A percentile compares a stretch with the other conserved stretches of the same genome.
Evolutionary conservation across 805 yeast genomes (phyloP).

Genomic region (Pichia occidentalis): DNA sequence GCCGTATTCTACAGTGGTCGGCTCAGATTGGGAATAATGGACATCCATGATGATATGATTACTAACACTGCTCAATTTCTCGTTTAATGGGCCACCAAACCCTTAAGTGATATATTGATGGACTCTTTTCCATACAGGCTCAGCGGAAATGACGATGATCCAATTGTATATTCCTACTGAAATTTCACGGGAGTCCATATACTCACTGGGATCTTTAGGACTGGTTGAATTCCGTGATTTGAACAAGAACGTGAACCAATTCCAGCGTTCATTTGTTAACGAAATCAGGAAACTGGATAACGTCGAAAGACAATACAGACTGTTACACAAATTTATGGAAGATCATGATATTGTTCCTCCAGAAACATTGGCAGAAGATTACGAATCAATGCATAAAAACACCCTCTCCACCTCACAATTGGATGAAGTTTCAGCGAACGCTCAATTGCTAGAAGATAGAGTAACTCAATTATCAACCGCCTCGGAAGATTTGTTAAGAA

Average conservation of each 20-base stretch:
- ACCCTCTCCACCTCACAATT: constrained; percentile 38
- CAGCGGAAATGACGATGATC: constrained; percentile 95
- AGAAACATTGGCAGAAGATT: constrained; percentile 23
- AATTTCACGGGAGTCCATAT: constrained; percentile 75
- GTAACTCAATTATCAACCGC: constrained; percentile 66
- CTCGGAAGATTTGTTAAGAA: constrained; percentile 52
- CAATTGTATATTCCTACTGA: constrained; percentile 91
- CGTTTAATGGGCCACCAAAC: no score
- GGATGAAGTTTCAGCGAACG: constrained; percentile 62
- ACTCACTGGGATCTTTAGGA: constrained; percentile 83
- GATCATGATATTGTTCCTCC: constrained; percentile 24
- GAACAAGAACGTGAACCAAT: constrained; percentile 74
- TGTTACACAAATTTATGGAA: constrained; percentile 44
- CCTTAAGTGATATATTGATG: no score
- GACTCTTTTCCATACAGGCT: constrained; percentile 37
- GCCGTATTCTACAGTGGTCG: no score
- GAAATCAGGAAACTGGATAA: constrained; percentile 83
- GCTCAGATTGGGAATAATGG: neutral
- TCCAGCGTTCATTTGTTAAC: constrained; percentile 85
- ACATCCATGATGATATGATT: no score
- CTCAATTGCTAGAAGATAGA: constrained; percentile 66
- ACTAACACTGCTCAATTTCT: no score
- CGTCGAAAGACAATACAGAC: constrained; percentile 77
- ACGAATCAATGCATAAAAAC: constrained; percentile 15
- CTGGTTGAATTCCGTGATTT: constrained; percentile 84